Evolutionary conservation across 1,139 yeast genomes (phyloP).

Genomic region (Waltiozyma sp.): DNA sequence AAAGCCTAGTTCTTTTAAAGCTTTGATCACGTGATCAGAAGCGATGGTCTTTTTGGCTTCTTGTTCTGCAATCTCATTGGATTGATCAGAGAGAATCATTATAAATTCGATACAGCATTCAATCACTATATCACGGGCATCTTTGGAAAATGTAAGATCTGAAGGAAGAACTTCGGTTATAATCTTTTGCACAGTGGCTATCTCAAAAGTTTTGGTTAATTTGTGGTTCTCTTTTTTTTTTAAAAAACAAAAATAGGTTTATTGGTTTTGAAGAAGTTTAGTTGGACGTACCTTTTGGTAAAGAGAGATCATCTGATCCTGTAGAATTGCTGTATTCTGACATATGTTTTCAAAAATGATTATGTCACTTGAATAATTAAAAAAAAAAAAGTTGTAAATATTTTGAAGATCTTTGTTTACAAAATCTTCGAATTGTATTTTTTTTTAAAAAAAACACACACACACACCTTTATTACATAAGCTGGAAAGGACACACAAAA

Average conservation of each 20-base stretch:
- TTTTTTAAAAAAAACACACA: too few relatives aligned
- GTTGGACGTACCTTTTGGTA: conserved; percentile 21
- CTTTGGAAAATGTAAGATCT: conserved; percentile 82
- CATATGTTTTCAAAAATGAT: conserved; percentile 11
- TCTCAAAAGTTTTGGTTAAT: too few relatives aligned
- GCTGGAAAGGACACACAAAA: too few relatives aligned
- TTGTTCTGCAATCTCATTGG: conserved; percentile 92
- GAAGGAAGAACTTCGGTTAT: conserved; percentile 81
- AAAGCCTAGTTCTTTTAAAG: conserved; percentile 82
- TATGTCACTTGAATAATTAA: too few relatives aligned
- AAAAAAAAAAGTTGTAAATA: too few relatives aligned
- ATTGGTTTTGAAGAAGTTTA: neutral
- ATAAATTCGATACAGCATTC: conserved; percentile 95
- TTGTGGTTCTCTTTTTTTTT: too few relatives aligned
- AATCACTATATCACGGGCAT: conserved; percentile 89
- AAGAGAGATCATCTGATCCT: conserved; percentile 21
- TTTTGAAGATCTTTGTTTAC: conserved; percentile 1
- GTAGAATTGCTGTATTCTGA: conserved; percentile 10
- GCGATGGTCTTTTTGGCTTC: conserved; percentile 96
- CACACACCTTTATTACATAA: too few relatives aligned
- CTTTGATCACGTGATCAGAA: conserved; percentile 89
- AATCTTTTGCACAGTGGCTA: conserved; percentile 95
- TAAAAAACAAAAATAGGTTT: too few relatives aligned
- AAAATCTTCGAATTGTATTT: too few relatives aligned
- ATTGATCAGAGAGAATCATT: conserved; percentile 87